Evolutionary conservation across 2,329 filamentous ascomycete genomes (phyloP).

Genomic region (Neobulgaria alba): DNA sequence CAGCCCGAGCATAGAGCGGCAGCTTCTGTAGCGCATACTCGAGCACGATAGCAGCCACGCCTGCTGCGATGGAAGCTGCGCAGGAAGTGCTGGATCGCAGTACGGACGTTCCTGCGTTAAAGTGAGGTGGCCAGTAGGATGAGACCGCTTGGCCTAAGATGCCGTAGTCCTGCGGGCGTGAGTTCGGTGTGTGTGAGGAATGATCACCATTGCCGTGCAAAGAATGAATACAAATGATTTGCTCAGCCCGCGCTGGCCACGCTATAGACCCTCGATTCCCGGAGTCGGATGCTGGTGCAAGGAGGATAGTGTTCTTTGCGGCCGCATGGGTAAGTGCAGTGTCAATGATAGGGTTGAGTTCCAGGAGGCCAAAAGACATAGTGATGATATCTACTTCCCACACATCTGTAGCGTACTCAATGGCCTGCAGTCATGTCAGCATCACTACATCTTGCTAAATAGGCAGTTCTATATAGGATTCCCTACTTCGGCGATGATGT

Average conservation of each 20-base stretch:
- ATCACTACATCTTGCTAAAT: not conserved
- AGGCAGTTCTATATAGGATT: not conserved
- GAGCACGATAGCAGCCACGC: not conserved
- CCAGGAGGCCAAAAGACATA: conserved; percentile 13
- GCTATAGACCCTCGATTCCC: not conserved
- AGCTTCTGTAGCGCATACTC: not conserved
- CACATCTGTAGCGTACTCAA: conserved; percentile 7
- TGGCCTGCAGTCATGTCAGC: conserved; percentile 8
- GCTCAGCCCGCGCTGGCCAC: not conserved
- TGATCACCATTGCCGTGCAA: not conserved
- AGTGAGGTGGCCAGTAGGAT: not conserved
- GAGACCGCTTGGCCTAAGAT: not conserved
- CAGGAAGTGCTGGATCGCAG: not conserved
- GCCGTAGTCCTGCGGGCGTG: not conserved
- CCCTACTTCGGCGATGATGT: not conserved
- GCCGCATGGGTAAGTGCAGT: not conserved
- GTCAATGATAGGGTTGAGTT: not conserved
- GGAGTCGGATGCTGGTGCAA: not conserved
- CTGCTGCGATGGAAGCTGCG: not conserved
- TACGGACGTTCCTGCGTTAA: not conserved
- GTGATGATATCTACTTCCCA: conserved; percentile 17
- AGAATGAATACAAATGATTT: not conserved
- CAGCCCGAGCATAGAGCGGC: not conserved
- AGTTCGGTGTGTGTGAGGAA: not conserved
- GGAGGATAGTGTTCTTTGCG: not conserved